These are phyloP conservation scores for Globisporangium paddicum DNA, from an alignment of 352 stramenopile species.

Conservation along the genomic window DNA sequence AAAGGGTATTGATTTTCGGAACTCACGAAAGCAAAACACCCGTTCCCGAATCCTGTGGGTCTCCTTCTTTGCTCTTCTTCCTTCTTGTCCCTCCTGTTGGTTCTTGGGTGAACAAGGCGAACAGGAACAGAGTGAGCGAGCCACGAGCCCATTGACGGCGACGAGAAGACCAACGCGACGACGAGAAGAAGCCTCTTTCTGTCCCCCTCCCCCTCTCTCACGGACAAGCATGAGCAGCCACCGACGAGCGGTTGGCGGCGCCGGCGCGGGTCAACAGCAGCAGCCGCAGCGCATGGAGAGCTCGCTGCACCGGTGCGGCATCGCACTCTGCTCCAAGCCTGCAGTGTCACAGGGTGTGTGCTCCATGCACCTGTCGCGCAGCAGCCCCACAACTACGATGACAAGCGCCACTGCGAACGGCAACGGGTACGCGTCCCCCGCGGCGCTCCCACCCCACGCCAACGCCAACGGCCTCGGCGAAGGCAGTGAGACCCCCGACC, in stretches of 20 bases:
- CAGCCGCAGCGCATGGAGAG: constrained; percentile 27
- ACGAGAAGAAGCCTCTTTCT: background rate
- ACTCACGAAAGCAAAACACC: background rate
- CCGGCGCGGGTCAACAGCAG: constrained; percentile 3
- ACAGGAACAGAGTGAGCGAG: background rate
- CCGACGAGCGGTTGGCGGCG: constrained; percentile 2
- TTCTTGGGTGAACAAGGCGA: background rate
- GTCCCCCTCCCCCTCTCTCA: background rate
- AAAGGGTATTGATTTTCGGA: background rate
- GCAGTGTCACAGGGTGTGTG: constrained; percentile 73
- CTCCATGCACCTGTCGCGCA: constrained; percentile 65
- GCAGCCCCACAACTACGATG: background rate
- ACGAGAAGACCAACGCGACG: background rate
- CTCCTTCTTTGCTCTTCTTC: background rate
- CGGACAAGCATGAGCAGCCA: constrained; percentile 2
- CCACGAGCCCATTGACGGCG: background rate
- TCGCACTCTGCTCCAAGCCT: constrained; percentile 74
- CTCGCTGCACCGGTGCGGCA: constrained; percentile 71
- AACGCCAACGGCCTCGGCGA: constrained; percentile 14
- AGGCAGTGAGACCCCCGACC: constrained; percentile 31
- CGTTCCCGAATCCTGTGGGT: background rate
- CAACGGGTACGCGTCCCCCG: constrained; percentile 17
- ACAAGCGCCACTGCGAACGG: constrained; percentile 11
- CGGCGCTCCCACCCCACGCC: constrained; percentile 4
- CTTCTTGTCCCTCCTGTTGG: background rate